Percentiles rank a stretch among this genome's conserved stretches.
phyloP scores from a whole-genome alignment of 179 eudicot genomes.

The Patellifolia procumbens region DNA sequence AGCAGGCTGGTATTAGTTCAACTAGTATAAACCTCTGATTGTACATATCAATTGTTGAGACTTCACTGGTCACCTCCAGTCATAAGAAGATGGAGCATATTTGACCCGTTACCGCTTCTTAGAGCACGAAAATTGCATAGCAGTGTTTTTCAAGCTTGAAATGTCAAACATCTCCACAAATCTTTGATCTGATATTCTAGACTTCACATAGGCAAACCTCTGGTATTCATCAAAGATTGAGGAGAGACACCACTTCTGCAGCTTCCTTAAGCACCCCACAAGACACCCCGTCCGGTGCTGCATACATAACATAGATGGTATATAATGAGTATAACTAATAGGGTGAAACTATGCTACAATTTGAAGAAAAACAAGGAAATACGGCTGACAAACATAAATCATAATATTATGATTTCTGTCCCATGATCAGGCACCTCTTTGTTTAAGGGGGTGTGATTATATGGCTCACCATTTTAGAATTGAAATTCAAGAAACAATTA shows the following conservation, averaged over 20 bases:
- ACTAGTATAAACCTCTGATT: too few species aligned
- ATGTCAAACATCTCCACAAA: conserved; percentile 43
- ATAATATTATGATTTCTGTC: too few species aligned
- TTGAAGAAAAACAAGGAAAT: not conserved
- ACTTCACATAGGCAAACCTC: conserved; percentile 43
- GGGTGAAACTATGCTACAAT: not conserved
- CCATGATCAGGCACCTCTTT: too few species aligned
- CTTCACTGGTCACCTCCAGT: too few species aligned
- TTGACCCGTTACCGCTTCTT: conserved; percentile 13
- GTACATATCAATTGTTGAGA: not conserved
- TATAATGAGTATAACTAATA: not conserved
- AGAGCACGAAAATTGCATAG: conserved; percentile 44
- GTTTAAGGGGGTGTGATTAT: too few species aligned
- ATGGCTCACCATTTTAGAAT: too few species aligned
- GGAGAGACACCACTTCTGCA: conserved; percentile 48
- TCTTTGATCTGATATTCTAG: conserved; percentile 48
- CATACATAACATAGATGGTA: conserved; percentile 14
- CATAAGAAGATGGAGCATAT: not conserved
- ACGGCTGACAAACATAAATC: not conserved
- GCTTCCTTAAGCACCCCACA: conserved; percentile 45
- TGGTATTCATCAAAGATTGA: conserved; percentile 50
- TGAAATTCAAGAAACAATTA: too few species aligned
- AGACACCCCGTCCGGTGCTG: conserved; percentile 53
- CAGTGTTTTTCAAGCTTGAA: conserved; percentile 41
- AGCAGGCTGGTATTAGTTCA: too few species aligned